Evolutionary conservation across 768 basidiomycete genomes (phyloP), one percentile per base, ranked within the genome.

Genomic region (Kwoniella sp.): DNA sequence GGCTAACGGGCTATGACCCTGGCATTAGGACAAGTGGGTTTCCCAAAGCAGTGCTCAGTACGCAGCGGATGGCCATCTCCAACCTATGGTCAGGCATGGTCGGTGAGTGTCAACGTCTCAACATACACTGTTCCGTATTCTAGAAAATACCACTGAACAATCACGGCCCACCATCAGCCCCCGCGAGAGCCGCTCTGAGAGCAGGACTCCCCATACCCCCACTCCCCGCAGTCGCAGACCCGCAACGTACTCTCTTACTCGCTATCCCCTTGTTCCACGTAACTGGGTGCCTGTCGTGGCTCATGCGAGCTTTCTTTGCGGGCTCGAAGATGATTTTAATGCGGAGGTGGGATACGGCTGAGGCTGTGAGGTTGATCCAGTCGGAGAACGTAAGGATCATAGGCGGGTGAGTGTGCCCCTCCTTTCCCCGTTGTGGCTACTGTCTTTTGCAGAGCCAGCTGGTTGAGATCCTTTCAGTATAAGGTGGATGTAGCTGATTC

Each of bases 261-360:
- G 51, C 75, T n/a, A 74, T 77, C 29, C 75, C 75, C 12, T 62
- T 77, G 8, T 77, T 77, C 63, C 75, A 77, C 73, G 75, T 77
- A 10, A 77, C 75, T 1, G 75, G 75, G 3, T 73, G 72, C 61
- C 65, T 77, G 2, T 70, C 70, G 13, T 77, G 72, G 71, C 67
- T 77, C 47, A 70, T 77, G 69, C 58, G 75, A 12, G 75, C 75
- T 0, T 64, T 77, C 54, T 72, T 70, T 48, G 75, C 65, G 9
- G 75, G 75, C 21, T 72, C 70, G 21, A 72, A 69, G 61, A 68
- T 77, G 54, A 70, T 74, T 7, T 47, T 70, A 49, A 63, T 77
- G 60, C 55, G 68, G n/a, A 25, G 60, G 44, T 77, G 75, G 75
- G 57, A 69, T n/a, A 65, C 67, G 10, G 47, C 29, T 4, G 70